These are phyloP conservation scores for Colletotrichum endophyticum DNA, from an alignment of 2,329 filamentous ascomycete species.

Conservation along the genomic window DNA sequence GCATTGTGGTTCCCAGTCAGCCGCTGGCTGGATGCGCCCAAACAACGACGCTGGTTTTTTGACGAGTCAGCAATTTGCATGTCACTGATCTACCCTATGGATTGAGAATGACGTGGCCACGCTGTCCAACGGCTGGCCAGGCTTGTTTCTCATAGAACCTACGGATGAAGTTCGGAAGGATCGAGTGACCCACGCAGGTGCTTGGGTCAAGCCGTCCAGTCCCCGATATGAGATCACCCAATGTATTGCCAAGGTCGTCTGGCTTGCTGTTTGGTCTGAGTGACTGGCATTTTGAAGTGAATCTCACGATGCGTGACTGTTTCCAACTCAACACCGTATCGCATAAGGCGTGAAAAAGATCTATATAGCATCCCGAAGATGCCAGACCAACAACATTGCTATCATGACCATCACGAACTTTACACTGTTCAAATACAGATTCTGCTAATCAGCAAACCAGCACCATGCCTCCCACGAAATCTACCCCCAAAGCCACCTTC, in stretches of 20 bases:
- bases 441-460: background rate
- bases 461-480: background rate
- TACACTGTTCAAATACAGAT: background rate
- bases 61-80: background rate
- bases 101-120: background rate
- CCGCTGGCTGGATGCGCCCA: background rate
- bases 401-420: background rate
- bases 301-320: background rate
- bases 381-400: background rate
- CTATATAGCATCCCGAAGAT: background rate
- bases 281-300: background rate
- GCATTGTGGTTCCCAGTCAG: background rate
- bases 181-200: background rate
- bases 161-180: background rate
- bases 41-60: background rate
- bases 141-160: background rate
- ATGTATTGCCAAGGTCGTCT: background rate
- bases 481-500: background rate
- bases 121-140: background rate
- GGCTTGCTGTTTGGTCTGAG: background rate
- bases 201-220: background rate
- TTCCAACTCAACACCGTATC: rapidly evolving
- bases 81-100: background rate
- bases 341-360: background rate
- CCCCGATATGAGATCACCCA: background rate